Evolutionary conservation across 345 rosid genomes (phyloP).

Genomic region (Pugionium cornutum): DNA sequence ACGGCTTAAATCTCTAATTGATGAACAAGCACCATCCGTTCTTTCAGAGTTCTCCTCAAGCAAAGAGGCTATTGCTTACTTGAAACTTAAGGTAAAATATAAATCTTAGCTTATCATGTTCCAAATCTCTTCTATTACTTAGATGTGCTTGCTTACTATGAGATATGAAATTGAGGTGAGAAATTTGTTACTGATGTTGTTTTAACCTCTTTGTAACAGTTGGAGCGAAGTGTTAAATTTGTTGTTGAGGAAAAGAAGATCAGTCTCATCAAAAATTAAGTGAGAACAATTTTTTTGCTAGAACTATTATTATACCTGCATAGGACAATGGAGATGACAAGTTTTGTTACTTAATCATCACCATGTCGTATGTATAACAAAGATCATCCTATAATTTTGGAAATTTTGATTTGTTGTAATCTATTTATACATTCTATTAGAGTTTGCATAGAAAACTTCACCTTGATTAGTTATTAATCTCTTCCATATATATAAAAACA

Average conservation of each 20-base stretch:
- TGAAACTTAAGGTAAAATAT: conserved; percentile 70
- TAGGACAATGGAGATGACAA: conserved; percentile 37
- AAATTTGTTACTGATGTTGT: conserved; percentile 2
- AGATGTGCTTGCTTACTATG: background rate
- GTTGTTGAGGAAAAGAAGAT: conserved; percentile 71
- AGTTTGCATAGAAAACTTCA: conserved; percentile 1
- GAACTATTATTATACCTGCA: conserved; percentile 35
- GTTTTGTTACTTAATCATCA: conserved; percentile 36
- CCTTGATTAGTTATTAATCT: too few species aligned
- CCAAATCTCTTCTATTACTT: background rate
- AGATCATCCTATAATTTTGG: background rate
- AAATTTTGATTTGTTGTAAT: conserved; percentile 38
- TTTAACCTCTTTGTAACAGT: conserved; percentile 45
- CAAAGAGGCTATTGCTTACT: conserved; percentile 59
- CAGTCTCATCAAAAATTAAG: conserved; percentile 52
- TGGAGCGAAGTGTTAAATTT: conserved; percentile 65
- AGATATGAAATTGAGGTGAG: background rate
- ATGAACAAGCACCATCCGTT: conserved; percentile 54
- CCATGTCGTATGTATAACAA: conserved; percentile 33
- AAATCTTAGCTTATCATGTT: background rate
- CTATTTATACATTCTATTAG: conserved; percentile 18
- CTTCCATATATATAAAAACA: background rate
- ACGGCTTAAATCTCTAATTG: conserved; percentile 67
- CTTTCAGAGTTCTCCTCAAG: conserved; percentile 61
- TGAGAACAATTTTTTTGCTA: conserved; percentile 36